Percentiles rank a stretch among this genome's conserved stretches.
Conservation (phyloP, 2,329 filamentous ascomycete species). For the Davidsoniella virescens region DNA sequence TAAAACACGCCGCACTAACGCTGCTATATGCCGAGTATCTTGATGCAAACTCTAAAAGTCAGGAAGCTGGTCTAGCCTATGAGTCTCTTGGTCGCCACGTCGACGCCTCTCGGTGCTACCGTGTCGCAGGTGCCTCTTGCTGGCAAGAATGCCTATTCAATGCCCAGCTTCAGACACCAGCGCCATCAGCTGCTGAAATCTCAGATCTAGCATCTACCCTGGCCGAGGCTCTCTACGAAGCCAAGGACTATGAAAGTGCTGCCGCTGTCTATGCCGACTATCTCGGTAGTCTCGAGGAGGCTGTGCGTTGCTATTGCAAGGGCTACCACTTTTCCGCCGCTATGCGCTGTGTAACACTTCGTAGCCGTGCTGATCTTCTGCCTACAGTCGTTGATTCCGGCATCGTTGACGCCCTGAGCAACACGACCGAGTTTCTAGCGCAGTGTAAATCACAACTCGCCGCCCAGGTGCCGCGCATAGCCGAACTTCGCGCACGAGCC, state of each 20-base stretch:
- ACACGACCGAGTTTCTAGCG: conserved; percentile 77
- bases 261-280: conserved; percentile 71
- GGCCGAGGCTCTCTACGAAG: conserved; percentile 63
- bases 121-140: conserved; percentile 54
- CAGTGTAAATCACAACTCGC: conserved; percentile 78
- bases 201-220: conserved; percentile 54
- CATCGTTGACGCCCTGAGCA: conserved; percentile 64
- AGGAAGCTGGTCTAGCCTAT: conserved; percentile 79
- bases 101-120: conserved; percentile 68
- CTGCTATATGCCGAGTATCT: conserved; percentile 66
- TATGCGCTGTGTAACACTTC: conserved; percentile 55
- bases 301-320: conserved; percentile 67
- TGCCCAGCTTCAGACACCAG: conserved; percentile 49
- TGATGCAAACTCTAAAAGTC: conserved; percentile 56
- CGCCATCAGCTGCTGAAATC: conserved; percentile 44
- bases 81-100: conserved; percentile 65
- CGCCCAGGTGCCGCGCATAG: conserved; percentile 72
- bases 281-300: conserved; percentile 52
- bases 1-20: conserved; percentile 51
- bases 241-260: conserved; percentile 67
- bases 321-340: conserved; percentile 80
- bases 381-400: conserved; percentile 55
- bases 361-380: conserved; percentile 46
- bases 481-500: conserved; percentile 67
- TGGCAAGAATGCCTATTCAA: conserved; percentile 85